Evolutionary conservation across 345 rosid genomes (phyloP), one percentile per base, ranked within the genome.

Genomic region (Lepidium didymum): DNA sequence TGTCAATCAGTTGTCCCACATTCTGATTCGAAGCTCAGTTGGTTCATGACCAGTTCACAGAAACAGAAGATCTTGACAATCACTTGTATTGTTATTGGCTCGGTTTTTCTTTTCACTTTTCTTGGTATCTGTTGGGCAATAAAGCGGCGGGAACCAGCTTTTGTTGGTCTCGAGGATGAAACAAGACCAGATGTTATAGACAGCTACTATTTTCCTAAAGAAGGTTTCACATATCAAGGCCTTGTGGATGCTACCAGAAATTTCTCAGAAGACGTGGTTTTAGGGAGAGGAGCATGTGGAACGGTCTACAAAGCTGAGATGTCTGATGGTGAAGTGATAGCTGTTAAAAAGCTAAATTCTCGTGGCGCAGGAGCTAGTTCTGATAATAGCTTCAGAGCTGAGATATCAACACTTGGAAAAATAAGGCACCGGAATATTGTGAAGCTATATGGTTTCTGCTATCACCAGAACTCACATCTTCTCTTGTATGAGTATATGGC

Each of bases 241-340:
- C 85, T 90, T 45, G 52, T 85, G 1, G 83, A 80, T 23, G 93
- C 96, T 15, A 90, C 96, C 0, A 77, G 80, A 34, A 82, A 87
- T 70, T 90, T 90, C 59, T 77, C 89, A 6, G 94, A 90, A 54
- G 69, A 69, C 21, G 66, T 74, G 49, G 76, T 78, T 64, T 35
- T 90, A 15, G 96, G 96, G 65, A 81, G 85, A 65, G 96, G 94
- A 76, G 96, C 91, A 1, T 90, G 94, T 69, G 96, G 96, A 45
- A 81, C 81, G 0, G 91, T 87, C 10, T 90, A 87, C 64, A 85
- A 75, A 77, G 96, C 96, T 14, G 79, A 75, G 47, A 80, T 85
- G 89, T 62, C 74, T 25, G 78, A 81, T 46, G 88, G 94, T n/a
- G 77, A 84, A 60, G 74, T 76, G 59, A 79, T 90, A 40, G 96